A percentile compares a stretch with the other conserved stretches of the same genome.
phyloP scores from a whole-genome alignment of 73 alveolate species.

The Symbiodinium pilosum region DNA sequence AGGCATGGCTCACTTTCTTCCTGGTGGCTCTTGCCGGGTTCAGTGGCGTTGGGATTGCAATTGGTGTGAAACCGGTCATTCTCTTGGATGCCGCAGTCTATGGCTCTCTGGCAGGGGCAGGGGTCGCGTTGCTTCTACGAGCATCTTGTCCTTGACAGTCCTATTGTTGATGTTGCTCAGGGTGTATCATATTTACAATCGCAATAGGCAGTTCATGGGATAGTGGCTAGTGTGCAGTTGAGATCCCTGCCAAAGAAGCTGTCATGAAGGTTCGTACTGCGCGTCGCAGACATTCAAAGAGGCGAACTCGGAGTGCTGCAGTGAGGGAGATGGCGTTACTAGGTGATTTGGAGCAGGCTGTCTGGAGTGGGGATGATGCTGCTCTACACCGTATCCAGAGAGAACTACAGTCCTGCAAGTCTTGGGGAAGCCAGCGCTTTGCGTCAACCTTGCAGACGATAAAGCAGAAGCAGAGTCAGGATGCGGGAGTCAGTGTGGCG shows the following conservation, averaged over 20 bases:
- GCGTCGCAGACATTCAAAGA: neutral
- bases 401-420: neutral
- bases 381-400: neutral
- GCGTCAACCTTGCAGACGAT: neutral
- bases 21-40: neutral
- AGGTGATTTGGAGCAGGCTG: neutral
- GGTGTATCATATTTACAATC: no score
- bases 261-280: neutral
- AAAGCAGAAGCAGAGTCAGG: neutral
- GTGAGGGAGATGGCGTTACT: neutral
- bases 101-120: neutral
- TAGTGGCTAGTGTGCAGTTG: no score
- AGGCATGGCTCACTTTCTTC: neutral
- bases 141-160: neutral
- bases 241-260: no score
- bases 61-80: neutral
- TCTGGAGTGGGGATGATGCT: neutral
- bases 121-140: neutral
- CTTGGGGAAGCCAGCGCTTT: neutral
- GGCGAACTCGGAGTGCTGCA: neutral
- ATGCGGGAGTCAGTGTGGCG: constrained; percentile 38
- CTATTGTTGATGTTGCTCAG: no score
- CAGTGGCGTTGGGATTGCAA: neutral
- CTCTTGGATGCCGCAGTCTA: neutral
- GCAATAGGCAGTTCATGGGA: no score